These are phyloP conservation scores for Gardenia jasminoides DNA, from an alignment of 257 asterid species.

Conservation along the genomic window DNA sequence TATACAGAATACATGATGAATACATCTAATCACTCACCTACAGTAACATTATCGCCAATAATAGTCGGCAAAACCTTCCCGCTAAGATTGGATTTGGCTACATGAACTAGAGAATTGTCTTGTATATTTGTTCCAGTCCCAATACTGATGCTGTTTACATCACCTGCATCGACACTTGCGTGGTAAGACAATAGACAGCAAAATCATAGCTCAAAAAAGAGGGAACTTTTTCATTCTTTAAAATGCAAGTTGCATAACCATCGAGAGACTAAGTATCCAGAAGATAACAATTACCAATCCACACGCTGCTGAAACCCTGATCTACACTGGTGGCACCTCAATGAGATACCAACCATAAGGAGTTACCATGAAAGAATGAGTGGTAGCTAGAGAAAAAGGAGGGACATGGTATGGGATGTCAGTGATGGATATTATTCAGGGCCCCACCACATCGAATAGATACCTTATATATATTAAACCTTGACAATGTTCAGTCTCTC, in stretches of 20 bases:
- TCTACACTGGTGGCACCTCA: background rate
- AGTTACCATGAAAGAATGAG: background rate
- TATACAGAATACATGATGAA: slow-evolving; percentile 3
- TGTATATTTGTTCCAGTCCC: slow-evolving; percentile 95
- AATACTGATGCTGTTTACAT: slow-evolving; percentile 73
- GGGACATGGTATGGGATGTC: background rate
- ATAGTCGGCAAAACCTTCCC: slow-evolving; percentile 86
- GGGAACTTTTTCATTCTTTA: too few species aligned
- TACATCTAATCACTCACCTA: slow-evolving; percentile 54
- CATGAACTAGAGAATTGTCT: slow-evolving; percentile 91
- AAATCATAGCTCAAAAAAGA: slow-evolving; percentile 3
- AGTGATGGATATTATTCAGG: background rate
- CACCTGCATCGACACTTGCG: slow-evolving; percentile 51
- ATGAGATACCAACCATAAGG: background rate
- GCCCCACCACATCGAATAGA: background rate
- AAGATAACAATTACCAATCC: background rate
- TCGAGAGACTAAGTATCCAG: background rate
- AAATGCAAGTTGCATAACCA: background rate
- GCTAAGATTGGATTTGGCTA: slow-evolving; percentile 82
- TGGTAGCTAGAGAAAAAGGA: background rate
- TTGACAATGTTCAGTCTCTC: background rate
- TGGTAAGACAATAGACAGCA: slow-evolving; percentile 3
- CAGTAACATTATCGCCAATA: slow-evolving; percentile 84
- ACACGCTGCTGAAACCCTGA: background rate
- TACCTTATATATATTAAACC: background rate